Evolutionary conservation across 148 eudicot genomes (phyloP), one percentile per base, ranked within the genome.

Genomic region (Oxyria digyna): DNA sequence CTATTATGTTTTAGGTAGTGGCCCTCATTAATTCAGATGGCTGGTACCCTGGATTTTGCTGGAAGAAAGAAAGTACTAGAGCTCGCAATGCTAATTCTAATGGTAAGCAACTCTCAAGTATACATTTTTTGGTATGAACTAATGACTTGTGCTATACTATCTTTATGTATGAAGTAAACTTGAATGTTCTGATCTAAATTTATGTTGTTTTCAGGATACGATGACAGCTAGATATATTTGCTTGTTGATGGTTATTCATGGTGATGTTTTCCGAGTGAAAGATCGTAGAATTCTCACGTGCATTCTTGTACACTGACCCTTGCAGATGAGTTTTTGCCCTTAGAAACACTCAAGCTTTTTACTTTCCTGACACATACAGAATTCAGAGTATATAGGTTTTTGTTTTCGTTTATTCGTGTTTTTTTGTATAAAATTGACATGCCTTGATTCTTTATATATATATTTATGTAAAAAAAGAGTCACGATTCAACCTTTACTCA

Each of bases 251-350:
- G 33, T 63, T 31, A 24, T 26, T 8, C 67, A 66, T 35, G 69
- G 43, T 18, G 69, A 37, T 41, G 35, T 31, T n/a, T 59, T 29
- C 6, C 37, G 31, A 59, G 65, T 31, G 38, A 59, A 49, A 55
- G 48, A 37, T 57, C 49, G 65, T 70, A 70, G 45, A 52, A 37
- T 8, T 54, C 77, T 73, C 76, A 55, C 42, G 73, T 78, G 84
- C 86, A 70, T 78, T 77, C 76, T 82, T 84, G 87, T 93, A 87
- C 91, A 85, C 79, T 79, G 78, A 72, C 82, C 65, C 79, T 75
- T 71, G 92, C 95, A 93, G 96, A 90, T 93, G 97, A 90, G 97
- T 88, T 82, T 85, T 90, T 90, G 79, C 95, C 83, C 88, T 79
- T 80, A 74, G 82, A 85, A 87, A 82, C 87, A 89, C 87, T 86